A percentile compares a stretch with the other conserved stretches of the same genome.
Evolutionary conservation across 331 rosid species (phyloP).

Genomic region (Telfairia occidentalis): DNA sequence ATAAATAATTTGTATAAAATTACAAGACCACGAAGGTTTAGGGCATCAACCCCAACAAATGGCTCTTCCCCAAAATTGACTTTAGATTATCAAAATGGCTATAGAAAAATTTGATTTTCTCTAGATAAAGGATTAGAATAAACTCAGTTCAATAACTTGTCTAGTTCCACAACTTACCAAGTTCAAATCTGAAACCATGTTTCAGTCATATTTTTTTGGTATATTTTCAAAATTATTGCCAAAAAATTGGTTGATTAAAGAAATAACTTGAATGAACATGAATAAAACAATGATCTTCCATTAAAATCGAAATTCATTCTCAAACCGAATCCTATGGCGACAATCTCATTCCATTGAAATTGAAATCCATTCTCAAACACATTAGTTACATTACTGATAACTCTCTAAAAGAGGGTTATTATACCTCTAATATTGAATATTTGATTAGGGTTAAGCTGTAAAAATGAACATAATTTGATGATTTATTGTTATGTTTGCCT

Average conservation of each 20-base stretch:
- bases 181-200: not conserved
- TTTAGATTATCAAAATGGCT: not conserved
- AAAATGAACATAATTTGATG: no score
- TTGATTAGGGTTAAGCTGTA: no score
- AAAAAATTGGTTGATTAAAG: not conserved
- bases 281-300: not conserved
- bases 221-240: not conserved
- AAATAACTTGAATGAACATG: not conserved
- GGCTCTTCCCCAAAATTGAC: no score
- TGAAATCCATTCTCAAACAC: slow-evolving; percentile 17
- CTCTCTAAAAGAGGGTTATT: no score
- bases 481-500: no score
- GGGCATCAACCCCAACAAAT: no score
- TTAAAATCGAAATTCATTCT: slow-evolving; percentile 22
- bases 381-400: not conserved
- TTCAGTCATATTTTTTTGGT: not conserved
- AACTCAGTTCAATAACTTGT: not conserved
- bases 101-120: not conserved
- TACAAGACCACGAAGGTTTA: no score
- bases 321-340: slow-evolving; percentile 10
- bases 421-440: no score
- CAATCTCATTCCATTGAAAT: slow-evolving; percentile 20
- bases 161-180: not conserved
- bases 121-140: not conserved
- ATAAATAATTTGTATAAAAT: no score